Conservation (phyloP, 352 stramenopile genomes). For the Phytophthora sojae region DNA sequence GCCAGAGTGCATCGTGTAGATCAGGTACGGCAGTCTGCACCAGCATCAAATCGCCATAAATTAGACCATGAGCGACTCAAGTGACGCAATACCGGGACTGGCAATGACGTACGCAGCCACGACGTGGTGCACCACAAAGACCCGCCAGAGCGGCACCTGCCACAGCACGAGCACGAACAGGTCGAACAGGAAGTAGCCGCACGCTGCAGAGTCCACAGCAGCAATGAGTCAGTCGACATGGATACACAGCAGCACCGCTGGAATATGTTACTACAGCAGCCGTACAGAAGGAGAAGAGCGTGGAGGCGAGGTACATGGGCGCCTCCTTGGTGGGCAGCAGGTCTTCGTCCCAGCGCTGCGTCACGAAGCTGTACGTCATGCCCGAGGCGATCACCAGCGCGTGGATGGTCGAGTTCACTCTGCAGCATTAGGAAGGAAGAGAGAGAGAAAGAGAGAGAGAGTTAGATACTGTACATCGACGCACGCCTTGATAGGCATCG, state of each 20-base stretch:
- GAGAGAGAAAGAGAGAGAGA: no score
- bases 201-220: conserved; percentile 46
- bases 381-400: conserved; percentile 68
- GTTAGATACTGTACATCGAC: no score
- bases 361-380: conserved; percentile 67
- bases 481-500: not conserved
- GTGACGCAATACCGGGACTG: not conserved
- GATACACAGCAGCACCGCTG: not conserved
- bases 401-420: conserved; percentile 85
- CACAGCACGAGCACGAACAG: conserved; percentile 75
- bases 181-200: conserved; percentile 87
- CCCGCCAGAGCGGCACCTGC: conserved; percentile 77
- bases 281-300: conserved; percentile 83
- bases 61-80: not conserved
- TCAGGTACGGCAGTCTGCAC: conserved; percentile 76
- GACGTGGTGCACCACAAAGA: conserved; percentile 85
- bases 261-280: not conserved
- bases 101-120: conserved; percentile 72
- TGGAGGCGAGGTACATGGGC: conserved; percentile 49
- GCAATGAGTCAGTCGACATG: not conserved
- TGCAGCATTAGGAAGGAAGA: conserved; percentile 22
- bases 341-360: conserved; percentile 73
- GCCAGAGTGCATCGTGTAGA: conserved; percentile 82
- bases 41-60: not conserved
- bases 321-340: conserved; percentile 65